phyloP scores from a whole-genome alignment of 1,284 basidiomycete genomes.

The Blastosporella zonata region DNA sequence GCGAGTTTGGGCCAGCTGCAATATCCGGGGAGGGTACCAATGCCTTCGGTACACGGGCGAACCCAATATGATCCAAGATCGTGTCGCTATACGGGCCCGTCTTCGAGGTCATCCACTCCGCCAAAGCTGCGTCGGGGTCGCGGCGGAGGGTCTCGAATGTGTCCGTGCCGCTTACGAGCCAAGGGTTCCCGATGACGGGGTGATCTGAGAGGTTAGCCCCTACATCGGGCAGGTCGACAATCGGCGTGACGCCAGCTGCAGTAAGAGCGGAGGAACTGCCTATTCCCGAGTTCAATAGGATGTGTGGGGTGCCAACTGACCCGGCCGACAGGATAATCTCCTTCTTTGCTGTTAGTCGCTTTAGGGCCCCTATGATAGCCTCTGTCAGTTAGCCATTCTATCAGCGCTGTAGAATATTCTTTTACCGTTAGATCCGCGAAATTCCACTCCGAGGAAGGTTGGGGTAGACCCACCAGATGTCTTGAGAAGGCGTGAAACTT shows the following conservation, averaged over 20 bases:
- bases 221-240: conserved; percentile 34
- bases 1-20: conserved; percentile 17
- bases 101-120: conserved; percentile 15
- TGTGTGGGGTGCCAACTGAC: conserved; percentile 12
- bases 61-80: conserved; percentile 14
- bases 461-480: neutral
- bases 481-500: conserved; percentile 6
- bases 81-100: conserved; percentile 16
- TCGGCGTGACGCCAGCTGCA: conserved; percentile 21
- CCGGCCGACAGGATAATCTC: conserved; percentile 19
- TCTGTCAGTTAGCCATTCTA: neutral
- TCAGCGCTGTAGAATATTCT: neutral
- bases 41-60: conserved; percentile 11
- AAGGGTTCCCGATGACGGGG: conserved; percentile 26
- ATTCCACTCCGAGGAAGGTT: conserved; percentile 3
- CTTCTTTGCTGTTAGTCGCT: conserved; percentile 9
- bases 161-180: conserved; percentile 16
- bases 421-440: neutral
- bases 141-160: conserved; percentile 13
- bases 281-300: conserved; percentile 20
- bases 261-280: conserved; percentile 4
- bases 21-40: conserved; percentile 13
- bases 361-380: neutral
- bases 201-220: conserved; percentile 45
- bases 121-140: conserved; percentile 6